phyloP scores from a whole-genome alignment of 2,329 filamentous ascomycete species.

The Emericellopsis cladophorae region DNA sequence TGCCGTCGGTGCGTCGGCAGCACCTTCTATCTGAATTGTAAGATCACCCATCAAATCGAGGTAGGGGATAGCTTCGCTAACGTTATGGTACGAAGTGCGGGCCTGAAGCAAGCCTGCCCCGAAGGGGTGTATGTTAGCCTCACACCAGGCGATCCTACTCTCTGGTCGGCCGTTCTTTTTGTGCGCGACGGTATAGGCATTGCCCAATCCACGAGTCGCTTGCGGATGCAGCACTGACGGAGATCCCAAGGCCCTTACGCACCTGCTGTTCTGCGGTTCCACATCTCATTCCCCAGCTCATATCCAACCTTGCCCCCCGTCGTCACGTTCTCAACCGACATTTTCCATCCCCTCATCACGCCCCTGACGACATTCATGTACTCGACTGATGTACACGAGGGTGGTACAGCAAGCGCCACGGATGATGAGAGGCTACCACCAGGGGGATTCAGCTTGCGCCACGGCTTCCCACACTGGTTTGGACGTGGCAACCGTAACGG shows the following conservation, averaged over 20 bases:
- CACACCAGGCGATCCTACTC: slow-evolving; percentile 63
- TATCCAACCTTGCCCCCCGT: slow-evolving; percentile 74
- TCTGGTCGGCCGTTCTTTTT: slow-evolving; percentile 90
- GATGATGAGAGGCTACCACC: slow-evolving; percentile 77
- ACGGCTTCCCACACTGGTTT: slow-evolving; percentile 90
- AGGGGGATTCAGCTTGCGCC: slow-evolving; percentile 77
- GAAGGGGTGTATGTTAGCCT: slow-evolving; percentile 80
- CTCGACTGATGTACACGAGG: slow-evolving; percentile 62
- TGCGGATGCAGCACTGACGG: slow-evolving; percentile 1
- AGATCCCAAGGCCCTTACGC: slow-evolving; percentile 64
- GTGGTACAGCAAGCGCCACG: slow-evolving; percentile 68
- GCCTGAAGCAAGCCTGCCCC: slow-evolving; percentile 70
- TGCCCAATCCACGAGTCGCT: not conserved
- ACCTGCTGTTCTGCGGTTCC: slow-evolving; percentile 76
- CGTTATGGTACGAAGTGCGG: slow-evolving; percentile 40
- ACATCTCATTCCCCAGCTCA: slow-evolving; percentile 71
- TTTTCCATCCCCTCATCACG: slow-evolving; percentile 89
- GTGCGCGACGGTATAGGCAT: slow-evolving; percentile 61
- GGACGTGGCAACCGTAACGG: slow-evolving; percentile 36
- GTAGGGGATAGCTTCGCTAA: not conserved
- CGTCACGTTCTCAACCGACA: slow-evolving; percentile 80
- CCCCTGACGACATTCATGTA: slow-evolving; percentile 93
- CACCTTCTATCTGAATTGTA: slow-evolving; percentile 76
- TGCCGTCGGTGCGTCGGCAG: slow-evolving; percentile 55
- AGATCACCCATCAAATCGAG: slow-evolving; percentile 16